These are phyloP conservation scores for Termitomyces eurrhizus DNA, from an alignment of 768 basidiomycete species.

Conservation along the genomic window DNA sequence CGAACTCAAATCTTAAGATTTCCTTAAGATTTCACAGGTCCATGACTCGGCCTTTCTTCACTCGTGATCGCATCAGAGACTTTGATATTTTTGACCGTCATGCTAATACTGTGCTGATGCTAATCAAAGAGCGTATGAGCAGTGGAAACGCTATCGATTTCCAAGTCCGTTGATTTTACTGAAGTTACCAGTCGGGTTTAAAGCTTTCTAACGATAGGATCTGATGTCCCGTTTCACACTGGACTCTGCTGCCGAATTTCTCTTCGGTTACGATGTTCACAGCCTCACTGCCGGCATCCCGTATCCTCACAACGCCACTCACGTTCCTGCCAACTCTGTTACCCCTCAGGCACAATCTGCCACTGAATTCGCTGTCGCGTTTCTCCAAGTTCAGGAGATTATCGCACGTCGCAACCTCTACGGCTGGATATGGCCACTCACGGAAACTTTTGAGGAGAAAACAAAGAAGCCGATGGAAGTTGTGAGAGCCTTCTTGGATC, in stretches of 20 bases:
- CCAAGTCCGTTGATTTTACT: slow-evolving; percentile 32
- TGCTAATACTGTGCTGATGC: slow-evolving; percentile 36
- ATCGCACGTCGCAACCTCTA: slow-evolving; percentile 38
- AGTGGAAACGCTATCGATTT: slow-evolving; percentile 55
- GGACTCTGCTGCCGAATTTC: slow-evolving; percentile 63
- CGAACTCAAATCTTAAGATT: slow-evolving; percentile 15
- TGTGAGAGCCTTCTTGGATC: slow-evolving; percentile 49
- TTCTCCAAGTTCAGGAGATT: slow-evolving; percentile 41
- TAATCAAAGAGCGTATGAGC: slow-evolving; percentile 43
- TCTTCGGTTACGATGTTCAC: slow-evolving; percentile 57
- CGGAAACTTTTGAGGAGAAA: slow-evolving; percentile 43
- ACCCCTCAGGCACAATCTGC: slow-evolving; percentile 27
- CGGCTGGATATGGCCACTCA: slow-evolving; percentile 51
- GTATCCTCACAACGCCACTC: slow-evolving; percentile 40
- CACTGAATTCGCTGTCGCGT: slow-evolving; percentile 44
- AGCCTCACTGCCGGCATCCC: slow-evolving; percentile 47
- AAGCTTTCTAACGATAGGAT: slow-evolving; percentile 32
- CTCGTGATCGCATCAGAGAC: slow-evolving; percentile 51
- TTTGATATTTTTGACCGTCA: slow-evolving; percentile 60
- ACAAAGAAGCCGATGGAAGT: slow-evolving; percentile 46
- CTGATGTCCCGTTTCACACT: slow-evolving; percentile 60
- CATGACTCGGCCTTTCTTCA: slow-evolving; percentile 63
- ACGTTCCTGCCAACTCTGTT: slow-evolving; percentile 18
- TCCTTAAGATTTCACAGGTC: slow-evolving; percentile 50
- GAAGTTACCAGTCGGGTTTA: background rate